These are phyloP conservation scores for Fusarium solani-melongenae DNA, from an alignment of 2,329 filamentous ascomycete genomes.

Conservation along the genomic window DNA sequence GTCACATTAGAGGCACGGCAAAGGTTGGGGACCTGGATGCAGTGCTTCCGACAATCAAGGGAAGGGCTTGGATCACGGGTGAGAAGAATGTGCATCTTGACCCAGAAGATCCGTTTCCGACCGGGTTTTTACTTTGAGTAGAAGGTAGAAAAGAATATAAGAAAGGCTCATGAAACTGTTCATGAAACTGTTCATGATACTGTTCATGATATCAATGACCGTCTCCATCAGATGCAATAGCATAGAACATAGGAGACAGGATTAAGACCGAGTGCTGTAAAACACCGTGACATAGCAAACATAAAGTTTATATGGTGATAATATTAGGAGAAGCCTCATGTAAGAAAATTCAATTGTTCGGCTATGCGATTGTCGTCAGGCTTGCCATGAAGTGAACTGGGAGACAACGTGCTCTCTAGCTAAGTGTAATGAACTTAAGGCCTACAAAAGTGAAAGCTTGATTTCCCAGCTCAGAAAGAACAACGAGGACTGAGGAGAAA, in stretches of 20 bases:
- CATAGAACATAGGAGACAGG: neutral
- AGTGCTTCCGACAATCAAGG: constrained; percentile 54
- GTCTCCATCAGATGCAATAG: neutral
- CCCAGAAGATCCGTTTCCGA: constrained; percentile 56
- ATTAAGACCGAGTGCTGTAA: neutral
- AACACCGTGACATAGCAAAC: neutral
- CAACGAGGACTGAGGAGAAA: neutral
- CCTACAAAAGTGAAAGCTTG: neutral
- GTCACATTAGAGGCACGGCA: constrained; percentile 50
- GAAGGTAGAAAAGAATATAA: neutral
- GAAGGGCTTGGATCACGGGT: constrained; percentile 58
- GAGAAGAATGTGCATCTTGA: constrained; percentile 57
- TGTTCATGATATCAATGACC: neutral
- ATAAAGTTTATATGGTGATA: neutral
- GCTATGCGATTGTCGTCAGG: neutral
- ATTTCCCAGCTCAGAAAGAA: neutral
- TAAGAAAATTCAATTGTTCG: neutral
- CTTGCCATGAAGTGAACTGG: neutral
- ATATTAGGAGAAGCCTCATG: neutral
- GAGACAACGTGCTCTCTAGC: neutral
- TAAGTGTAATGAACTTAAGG: neutral
- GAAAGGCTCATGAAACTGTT: neutral
- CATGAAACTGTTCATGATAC: neutral
- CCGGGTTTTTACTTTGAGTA: constrained; percentile 4
- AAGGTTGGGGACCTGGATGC: constrained; percentile 53